Evolutionary conservation across 1,284 basidiomycete species (phyloP).

Genomic region (Apiotrichum akiyoshidainum): DNA sequence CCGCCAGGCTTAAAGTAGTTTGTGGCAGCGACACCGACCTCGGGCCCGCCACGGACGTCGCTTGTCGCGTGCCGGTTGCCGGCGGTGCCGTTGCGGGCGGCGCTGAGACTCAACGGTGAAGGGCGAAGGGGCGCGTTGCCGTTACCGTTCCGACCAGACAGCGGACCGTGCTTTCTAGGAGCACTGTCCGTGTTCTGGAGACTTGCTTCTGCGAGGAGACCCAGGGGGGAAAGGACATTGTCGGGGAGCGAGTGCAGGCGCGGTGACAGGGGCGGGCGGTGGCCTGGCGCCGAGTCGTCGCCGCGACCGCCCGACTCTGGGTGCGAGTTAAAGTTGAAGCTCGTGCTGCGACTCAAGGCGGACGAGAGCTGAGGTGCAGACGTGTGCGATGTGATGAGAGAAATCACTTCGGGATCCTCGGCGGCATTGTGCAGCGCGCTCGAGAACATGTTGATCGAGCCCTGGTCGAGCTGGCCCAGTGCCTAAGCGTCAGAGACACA

Average conservation of each 20-base stretch:
- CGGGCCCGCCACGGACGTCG: constrained; percentile 34
- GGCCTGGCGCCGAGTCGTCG: constrained; percentile 13
- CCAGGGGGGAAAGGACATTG: constrained; percentile 83
- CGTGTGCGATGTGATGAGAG: constrained; percentile 70
- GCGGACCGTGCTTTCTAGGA: constrained; percentile 25
- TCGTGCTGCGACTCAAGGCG: constrained; percentile 29
- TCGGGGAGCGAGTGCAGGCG: constrained; percentile 86
- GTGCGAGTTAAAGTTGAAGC: constrained; percentile 11
- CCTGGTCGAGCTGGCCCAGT: constrained; percentile 66
- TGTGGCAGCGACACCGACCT: constrained; percentile 67
- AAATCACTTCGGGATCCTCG: constrained; percentile 63
- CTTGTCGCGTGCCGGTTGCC: constrained; percentile 35
- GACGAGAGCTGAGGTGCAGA: constrained; percentile 35
- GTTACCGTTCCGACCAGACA: constrained; percentile 21
- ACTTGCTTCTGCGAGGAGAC: constrained; percentile 84
- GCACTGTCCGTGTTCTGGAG: constrained; percentile 66
- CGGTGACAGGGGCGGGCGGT: constrained; percentile 57
- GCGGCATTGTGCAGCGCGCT: constrained; percentile 37
- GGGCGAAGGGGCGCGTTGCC: constrained; percentile 30
- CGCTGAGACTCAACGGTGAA: constrained; percentile 32
- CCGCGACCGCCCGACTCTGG: constrained; percentile 14
- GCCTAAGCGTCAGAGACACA: constrained; percentile 31
- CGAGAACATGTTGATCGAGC: constrained; percentile 55
- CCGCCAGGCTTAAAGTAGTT: constrained; percentile 91
- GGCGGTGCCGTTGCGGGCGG: constrained; percentile 17